Evolutionary conservation across 2,329 filamentous ascomycete species (phyloP), one percentile per base, ranked within the genome.

Genomic region (Exophiala xenobiotica): DNA sequence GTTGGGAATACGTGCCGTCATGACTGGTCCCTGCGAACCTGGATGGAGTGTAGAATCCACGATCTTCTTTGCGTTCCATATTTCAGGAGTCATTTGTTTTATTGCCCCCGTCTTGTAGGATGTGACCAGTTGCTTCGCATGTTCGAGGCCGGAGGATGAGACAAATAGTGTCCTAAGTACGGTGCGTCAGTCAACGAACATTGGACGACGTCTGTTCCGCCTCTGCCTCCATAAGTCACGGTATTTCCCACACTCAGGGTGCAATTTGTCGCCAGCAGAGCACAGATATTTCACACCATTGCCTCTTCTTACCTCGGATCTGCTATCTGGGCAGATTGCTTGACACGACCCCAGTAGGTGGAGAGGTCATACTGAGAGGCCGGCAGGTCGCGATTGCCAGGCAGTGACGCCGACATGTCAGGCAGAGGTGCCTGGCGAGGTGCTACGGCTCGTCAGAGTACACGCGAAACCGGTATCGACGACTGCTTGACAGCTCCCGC

Each of bases 51-150:
- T 99, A 55, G 93, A 92, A 71, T 99, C 93, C 50, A 97, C 88
- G 60, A 96, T 84, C 78, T 96, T 96, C 81, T 99, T 99, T 38
- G 93, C 93, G 57, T 81, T 77, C 93, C 93, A 99, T 63, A 99
- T 74, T 64, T 96, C 88, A 1, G 89, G 86, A 14, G 86, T 95
- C 90, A 97, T 96, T 47, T 82, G 74, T 62, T 79, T 74, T 54
- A 88, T 76, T 70, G 88, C 82, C 61, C 90, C 91, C 65, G 85
- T 83, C 78, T 96, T 97, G 76, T 96, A 99, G 33, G 84, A 79
- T 9, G 86, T 79, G 55, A 99, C 79, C 63, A 95, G 77, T 56
- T 77, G 73, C 75, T 96, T 97, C 52, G 93, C 90, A 74, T 87
- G 76, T 65, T 96, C 90, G 59, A 99, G 83, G 37, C 90, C 88